A percentile compares a stretch with the other conserved stretches of the same genome.
Conservation (phyloP, 2,329 filamentous ascomycete genomes). For the Chaetomiaceae sp. region DNA sequence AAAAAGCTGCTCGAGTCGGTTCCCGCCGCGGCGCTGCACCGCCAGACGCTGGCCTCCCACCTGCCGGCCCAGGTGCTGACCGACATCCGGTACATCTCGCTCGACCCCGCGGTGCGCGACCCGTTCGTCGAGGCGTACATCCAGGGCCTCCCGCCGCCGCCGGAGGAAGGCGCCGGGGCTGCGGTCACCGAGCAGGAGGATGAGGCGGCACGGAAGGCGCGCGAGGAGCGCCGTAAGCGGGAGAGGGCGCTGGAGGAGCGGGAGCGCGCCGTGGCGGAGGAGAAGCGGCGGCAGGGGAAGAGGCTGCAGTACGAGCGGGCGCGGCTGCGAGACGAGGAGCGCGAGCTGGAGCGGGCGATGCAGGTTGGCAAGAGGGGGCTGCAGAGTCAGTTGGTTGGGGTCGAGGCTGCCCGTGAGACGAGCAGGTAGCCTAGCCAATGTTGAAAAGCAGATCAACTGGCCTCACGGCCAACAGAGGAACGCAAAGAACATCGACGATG, state of each 20-base stretch:
- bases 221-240: constrained; percentile 49
- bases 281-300: constrained; percentile 54
- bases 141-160: constrained; percentile 54
- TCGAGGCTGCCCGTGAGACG: neutral
- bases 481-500: neutral
- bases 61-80: constrained; percentile 58
- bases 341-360: constrained; percentile 63
- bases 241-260: constrained; percentile 62
- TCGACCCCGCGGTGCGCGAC: constrained; percentile 56
- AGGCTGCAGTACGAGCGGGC: constrained; percentile 57
- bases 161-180: constrained; percentile 33
- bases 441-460: neutral
- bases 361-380: constrained; percentile 60
- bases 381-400: constrained; percentile 47
- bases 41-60: constrained; percentile 46
- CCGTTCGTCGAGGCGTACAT: constrained; percentile 61
- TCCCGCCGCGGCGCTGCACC: constrained; percentile 54
- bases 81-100: constrained; percentile 64
- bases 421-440: neutral
- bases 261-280: constrained; percentile 55
- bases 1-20: constrained; percentile 57
- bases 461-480: too few species aligned
- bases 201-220: constrained; percentile 40
- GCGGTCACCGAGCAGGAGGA: constrained; percentile 42
- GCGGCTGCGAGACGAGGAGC: constrained; percentile 58